Conservation (phyloP, 192 early-diverging fungal genomes). For the Backusella tarrabulga region DNA sequence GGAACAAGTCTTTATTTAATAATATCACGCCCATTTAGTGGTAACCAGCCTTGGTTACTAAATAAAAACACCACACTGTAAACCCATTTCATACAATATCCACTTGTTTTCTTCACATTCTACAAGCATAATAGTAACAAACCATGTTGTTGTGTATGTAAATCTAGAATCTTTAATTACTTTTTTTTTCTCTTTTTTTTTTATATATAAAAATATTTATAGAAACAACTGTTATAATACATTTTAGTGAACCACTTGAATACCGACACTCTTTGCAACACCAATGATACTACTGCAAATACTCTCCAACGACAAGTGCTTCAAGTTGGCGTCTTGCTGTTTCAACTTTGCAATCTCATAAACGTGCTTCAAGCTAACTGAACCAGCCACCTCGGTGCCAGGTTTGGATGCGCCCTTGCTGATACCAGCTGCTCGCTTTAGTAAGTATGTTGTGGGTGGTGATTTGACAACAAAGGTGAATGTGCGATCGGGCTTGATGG, state of each 20-base stretch:
- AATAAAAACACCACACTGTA: too few relatives aligned
- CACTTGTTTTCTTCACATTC: too few relatives aligned
- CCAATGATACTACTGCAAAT: conserved; percentile 76
- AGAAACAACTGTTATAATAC: background rate
- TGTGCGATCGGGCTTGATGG: conserved; percentile 86
- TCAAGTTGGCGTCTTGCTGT: conserved; percentile 73
- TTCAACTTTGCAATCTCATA: conserved; percentile 95
- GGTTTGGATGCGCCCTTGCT: conserved; percentile 84
- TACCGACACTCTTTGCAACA: conserved; percentile 78
- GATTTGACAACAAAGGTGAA: conserved; percentile 88
- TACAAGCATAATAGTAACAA: too few relatives aligned
- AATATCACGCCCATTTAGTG: too few relatives aligned
- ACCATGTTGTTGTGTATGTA: too few relatives aligned
- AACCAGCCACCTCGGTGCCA: conserved; percentile 73
- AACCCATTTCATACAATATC: too few relatives aligned
- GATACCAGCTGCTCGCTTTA: conserved; percentile 84
- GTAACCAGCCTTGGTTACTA: too few relatives aligned
- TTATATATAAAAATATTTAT: background rate
- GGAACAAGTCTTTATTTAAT: too few relatives aligned
- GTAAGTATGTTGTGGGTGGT: conserved; percentile 86
- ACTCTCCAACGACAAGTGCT: conserved; percentile 63
- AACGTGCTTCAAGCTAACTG: conserved; percentile 87
- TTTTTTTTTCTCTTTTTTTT: conserved; percentile 4
- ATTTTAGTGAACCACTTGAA: conserved; percentile 76
- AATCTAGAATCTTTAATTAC: background rate